Conservation (phyloP, 2,329 filamentous ascomycete genomes). For the Huntiella omanensis region DNA sequence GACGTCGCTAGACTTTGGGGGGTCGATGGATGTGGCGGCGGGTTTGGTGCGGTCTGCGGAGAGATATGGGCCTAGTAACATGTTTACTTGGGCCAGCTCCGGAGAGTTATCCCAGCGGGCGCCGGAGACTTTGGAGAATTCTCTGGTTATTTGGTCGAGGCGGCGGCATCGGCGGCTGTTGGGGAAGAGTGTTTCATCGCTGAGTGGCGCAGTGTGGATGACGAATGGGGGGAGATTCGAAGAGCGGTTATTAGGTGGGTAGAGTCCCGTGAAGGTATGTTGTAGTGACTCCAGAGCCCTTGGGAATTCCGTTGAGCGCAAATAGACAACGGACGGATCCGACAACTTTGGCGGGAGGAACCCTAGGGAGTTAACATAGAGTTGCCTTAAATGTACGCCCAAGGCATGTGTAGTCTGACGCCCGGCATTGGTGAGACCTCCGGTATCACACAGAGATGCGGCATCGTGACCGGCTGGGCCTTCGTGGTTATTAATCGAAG, state of each 20-base stretch:
- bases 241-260: conserved; percentile 33
- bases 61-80: conserved; percentile 70
- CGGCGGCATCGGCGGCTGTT: conserved; percentile 59
- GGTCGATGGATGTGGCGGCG: conserved; percentile 62
- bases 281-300: conserved; percentile 62
- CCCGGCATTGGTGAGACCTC: conserved; percentile 59
- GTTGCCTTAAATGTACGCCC: conserved; percentile 45
- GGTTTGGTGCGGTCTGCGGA: conserved; percentile 27
- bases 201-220: conserved; percentile 32
- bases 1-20: conserved; percentile 15
- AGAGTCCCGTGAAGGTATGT: conserved; percentile 56
- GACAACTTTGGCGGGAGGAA: conserved; percentile 45
- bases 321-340: conserved; percentile 38
- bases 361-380: conserved; percentile 56
- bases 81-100: conserved; percentile 71
- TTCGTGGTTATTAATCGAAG: conserved; percentile 45
- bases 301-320: conserved; percentile 56
- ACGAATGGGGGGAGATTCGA: conserved; percentile 28
- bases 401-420: conserved; percentile 52
- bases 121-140: conserved; percentile 54
- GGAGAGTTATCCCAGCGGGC: conserved; percentile 55
- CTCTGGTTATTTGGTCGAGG: conserved; percentile 48
- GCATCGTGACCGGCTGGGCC: conserved; percentile 47
- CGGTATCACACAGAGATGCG: conserved; percentile 65
- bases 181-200: conserved; percentile 63